Conservation (phyloP, 768 basidiomycete species). For the Coprinellus aureogranulatus region DNA sequence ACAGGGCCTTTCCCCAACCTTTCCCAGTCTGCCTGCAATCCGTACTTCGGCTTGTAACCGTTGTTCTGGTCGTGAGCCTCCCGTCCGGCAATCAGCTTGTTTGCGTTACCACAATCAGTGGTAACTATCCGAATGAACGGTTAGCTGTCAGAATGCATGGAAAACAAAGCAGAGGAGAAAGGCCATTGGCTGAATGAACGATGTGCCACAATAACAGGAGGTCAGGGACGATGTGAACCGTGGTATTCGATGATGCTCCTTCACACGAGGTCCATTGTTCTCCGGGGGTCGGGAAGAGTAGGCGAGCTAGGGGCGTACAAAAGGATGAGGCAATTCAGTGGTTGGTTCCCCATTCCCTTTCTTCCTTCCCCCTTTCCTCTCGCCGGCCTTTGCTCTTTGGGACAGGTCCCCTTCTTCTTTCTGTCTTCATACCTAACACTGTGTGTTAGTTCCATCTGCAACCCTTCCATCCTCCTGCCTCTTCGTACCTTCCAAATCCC, state of each 20-base stretch:
- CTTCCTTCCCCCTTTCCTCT: constrained; percentile 9
- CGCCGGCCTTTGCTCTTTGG: constrained; percentile 16
- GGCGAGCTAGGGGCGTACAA: background rate
- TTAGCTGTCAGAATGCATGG: background rate
- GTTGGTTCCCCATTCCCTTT: background rate
- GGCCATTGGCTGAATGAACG: background rate
- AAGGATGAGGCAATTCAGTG: background rate
- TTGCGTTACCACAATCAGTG: background rate
- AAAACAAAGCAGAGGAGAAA: no score
- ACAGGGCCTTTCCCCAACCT: background rate
- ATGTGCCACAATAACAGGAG: no score
- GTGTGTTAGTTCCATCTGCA: constrained; percentile 2
- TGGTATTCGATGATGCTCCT: no score
- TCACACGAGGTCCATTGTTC: no score
- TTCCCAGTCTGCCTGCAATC: background rate
- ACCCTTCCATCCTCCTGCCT: constrained; percentile 7
- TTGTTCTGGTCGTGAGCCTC: background rate
- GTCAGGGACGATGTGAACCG: no score
- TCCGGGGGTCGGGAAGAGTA: background rate
- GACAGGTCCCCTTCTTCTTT: constrained; percentile 28
- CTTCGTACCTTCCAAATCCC: background rate
- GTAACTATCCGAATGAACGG: background rate
- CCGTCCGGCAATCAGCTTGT: background rate
- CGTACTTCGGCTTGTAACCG: background rate
- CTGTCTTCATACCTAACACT: constrained; percentile 7